Percentiles rank a stretch among this genome's conserved stretches.
phyloP scores from a whole-genome alignment of 306 rosid species.

The Lablab purpureus region DNA sequence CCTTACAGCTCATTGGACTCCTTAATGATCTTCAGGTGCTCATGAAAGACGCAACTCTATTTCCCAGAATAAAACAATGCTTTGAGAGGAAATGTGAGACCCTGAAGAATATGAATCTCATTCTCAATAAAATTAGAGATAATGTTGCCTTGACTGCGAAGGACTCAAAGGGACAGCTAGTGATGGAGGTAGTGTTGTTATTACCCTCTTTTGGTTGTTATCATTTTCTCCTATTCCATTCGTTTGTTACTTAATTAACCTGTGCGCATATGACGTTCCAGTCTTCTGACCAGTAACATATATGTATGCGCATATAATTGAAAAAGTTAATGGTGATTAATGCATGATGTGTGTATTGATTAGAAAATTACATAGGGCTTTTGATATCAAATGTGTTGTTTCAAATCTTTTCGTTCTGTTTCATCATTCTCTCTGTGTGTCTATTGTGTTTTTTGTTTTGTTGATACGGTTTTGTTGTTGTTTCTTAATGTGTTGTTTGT shows the following conservation, averaged over 20 bases:
- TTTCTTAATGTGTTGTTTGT: conserved; percentile 38
- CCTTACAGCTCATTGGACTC: conserved; percentile 63
- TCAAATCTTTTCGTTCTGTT: conserved; percentile 31
- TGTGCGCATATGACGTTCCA: conserved; percentile 7
- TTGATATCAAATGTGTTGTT: conserved; percentile 27
- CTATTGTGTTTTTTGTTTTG: background rate
- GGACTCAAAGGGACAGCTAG: conserved; percentile 55
- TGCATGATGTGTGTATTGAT: conserved; percentile 30
- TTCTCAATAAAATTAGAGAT: conserved; percentile 64
- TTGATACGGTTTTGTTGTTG: background rate
- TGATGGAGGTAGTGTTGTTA: conserved; percentile 62
- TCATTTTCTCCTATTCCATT: conserved; percentile 27
- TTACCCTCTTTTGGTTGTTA: background rate
- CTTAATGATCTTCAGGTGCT: conserved; percentile 73
- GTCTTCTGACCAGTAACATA: conserved; percentile 24
- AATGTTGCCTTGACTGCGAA: conserved; percentile 52
- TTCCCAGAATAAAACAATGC: conserved; percentile 60
- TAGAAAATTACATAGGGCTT: conserved; percentile 32
- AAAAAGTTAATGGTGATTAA: conserved; percentile 14
- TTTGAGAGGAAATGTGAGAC: conserved; percentile 70
- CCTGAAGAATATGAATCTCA: conserved; percentile 64
- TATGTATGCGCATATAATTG: conserved; percentile 15
- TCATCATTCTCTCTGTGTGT: background rate
- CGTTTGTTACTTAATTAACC: conserved; percentile 2
- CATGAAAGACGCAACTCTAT: conserved; percentile 67